A percentile compares a stretch with the other conserved stretches of the same genome.
phyloP scores from a whole-genome alignment of 2,329 filamentous ascomycete genomes.

The Neonectria coccinea region DNA sequence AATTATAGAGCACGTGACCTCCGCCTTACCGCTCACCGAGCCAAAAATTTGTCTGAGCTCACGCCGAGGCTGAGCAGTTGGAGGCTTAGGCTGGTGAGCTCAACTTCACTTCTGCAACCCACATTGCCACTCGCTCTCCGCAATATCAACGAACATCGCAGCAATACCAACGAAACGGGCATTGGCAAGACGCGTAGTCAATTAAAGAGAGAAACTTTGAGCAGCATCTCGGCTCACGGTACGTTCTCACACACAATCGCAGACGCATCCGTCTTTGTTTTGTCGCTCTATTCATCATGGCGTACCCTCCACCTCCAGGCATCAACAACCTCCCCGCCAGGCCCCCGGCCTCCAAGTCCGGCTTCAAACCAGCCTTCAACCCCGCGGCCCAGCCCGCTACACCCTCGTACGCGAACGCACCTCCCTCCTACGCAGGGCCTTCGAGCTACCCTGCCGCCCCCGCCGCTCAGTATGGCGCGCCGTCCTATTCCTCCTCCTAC shows the following conservation, averaged over 20 bases:
- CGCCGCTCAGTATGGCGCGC: constrained; percentile 59
- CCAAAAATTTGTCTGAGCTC: constrained; percentile 14
- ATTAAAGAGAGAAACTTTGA: constrained; percentile 46
- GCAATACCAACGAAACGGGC: constrained; percentile 14
- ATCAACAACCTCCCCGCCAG: constrained; percentile 75
- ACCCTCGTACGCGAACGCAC: constrained; percentile 52
- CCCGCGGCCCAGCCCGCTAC: constrained; percentile 51
- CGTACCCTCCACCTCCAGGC: constrained; percentile 88
- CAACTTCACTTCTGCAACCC: constrained; percentile 21
- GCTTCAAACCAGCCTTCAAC: constrained; percentile 65
- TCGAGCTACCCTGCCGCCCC: constrained; percentile 52
- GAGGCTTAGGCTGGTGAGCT: constrained; percentile 2
- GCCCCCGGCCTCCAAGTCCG: constrained; percentile 71
- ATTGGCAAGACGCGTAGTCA: neutral
- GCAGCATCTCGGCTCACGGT: constrained; percentile 62
- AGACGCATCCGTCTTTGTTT: constrained; percentile 39
- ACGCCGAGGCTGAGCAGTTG: constrained; percentile 33
- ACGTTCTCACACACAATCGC: constrained; percentile 53
- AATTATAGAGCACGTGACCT: constrained; percentile 17
- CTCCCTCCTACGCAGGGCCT: constrained; percentile 46
- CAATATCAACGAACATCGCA: constrained; percentile 5
- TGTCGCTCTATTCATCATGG: constrained; percentile 76
- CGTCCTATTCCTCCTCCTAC: constrained; percentile 54
- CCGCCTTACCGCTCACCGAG: constrained; percentile 22
- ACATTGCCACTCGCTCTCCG: constrained; percentile 22